Evolutionary conservation across 345 rosid species (phyloP).

Genomic region (Aethionema arabicum): DNA sequence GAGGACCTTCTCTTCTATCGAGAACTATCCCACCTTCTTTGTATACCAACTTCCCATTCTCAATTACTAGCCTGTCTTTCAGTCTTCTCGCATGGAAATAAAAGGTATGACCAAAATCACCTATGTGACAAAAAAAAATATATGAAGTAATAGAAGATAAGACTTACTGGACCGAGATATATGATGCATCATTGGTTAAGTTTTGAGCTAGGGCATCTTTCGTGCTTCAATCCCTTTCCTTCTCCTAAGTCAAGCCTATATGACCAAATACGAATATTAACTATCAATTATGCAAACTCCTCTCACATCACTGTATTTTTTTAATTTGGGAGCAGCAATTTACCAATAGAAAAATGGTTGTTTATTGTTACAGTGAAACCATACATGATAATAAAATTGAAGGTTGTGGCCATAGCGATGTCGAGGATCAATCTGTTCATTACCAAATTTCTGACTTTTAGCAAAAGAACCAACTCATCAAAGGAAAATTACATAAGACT

Average conservation of each 20-base stretch:
- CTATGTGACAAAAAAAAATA: neutral
- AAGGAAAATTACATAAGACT: neutral
- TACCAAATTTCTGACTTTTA: constrained; percentile 19
- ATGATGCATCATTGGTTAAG: constrained; percentile 88
- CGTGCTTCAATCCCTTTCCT: constrained; percentile 67
- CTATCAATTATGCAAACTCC: neutral
- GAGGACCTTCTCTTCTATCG: constrained; percentile 56
- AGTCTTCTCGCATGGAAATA: constrained; percentile 39
- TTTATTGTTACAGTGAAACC: constrained; percentile 82
- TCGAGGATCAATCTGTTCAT: constrained; percentile 79
- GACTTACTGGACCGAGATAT: constrained; percentile 92
- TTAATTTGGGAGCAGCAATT: constrained; percentile 25
- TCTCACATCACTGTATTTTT: too few species aligned
- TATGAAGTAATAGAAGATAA: constrained; percentile 3
- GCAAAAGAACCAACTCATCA: constrained; percentile 4
- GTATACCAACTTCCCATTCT: constrained; percentile 51
- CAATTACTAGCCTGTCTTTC: constrained; percentile 59
- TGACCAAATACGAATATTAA: constrained; percentile 28
- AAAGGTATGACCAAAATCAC: neutral
- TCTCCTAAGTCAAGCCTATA: constrained; percentile 90
- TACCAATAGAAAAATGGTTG: constrained; percentile 94
- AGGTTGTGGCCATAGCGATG: constrained; percentile 97
- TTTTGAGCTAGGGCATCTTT: constrained; percentile 66
- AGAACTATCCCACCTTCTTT: constrained; percentile 57
- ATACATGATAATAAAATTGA: constrained; percentile 75